A percentile compares a stretch with the other conserved stretches of the same genome.
These are phyloP conservation scores for Gonapodya prolifera DNA, from an alignment of 192 early-diverging fungal species.

Conservation along the genomic window DNA sequence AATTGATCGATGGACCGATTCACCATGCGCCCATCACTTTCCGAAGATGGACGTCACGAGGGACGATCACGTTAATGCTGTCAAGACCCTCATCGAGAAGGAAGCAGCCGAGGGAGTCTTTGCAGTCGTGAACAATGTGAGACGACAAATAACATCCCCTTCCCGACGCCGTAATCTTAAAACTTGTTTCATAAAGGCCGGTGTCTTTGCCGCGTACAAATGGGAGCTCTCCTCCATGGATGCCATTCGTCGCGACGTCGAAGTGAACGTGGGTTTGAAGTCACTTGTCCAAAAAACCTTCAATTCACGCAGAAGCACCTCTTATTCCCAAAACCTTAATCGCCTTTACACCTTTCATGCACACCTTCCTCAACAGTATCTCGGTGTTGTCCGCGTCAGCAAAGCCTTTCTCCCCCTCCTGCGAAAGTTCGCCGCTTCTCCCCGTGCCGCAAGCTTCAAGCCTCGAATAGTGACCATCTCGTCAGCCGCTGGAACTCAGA, in stretches of 20 bases:
- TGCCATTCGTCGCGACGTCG: not conserved
- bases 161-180: too few species aligned
- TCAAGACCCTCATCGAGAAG: not conserved
- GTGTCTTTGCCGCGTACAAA: not conserved
- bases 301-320: too few species aligned
- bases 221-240: conserved; percentile 2
- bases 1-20: not conserved
- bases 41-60: not conserved
- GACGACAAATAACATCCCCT: too few species aligned
- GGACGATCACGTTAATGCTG: not conserved
- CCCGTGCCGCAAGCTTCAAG: too few species aligned
- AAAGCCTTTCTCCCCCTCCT: not conserved
- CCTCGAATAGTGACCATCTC: not conserved
- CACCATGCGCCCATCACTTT: too few species aligned
- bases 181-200: too few species aligned
- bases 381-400: not conserved
- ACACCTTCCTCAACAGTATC: not conserved
- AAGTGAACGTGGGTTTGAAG: not conserved
- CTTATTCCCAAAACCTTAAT: not conserved
- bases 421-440: not conserved
- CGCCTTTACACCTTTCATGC: not conserved
- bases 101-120: not conserved
- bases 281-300: too few species aligned
- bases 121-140: not conserved
- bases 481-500: not conserved